Conservation (phyloP, 129 eudicot species). For the Chrysanthemum lavandulifolium region DNA sequence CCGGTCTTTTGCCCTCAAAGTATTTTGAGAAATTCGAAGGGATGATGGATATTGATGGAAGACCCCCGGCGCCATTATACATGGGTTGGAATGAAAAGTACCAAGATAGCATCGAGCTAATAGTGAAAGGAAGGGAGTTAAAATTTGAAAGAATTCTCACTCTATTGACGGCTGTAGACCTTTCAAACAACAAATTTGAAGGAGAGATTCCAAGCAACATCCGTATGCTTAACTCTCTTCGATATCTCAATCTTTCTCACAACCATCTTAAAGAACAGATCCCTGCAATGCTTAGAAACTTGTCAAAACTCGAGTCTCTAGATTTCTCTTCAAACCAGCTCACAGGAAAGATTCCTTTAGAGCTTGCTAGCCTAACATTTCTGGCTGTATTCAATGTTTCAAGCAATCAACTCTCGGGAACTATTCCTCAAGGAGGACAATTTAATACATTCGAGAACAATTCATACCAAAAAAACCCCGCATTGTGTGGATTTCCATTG, state of each 20-base stretch:
- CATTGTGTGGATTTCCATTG: slow-evolving; percentile 6
- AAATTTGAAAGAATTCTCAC: background rate
- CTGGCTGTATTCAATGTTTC: background rate
- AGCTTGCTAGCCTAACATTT: background rate
- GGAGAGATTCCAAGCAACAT: background rate
- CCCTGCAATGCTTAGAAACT: background rate
- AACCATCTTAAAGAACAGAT: background rate
- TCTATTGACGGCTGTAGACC: background rate
- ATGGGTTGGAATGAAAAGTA: background rate
- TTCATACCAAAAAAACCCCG: background rate
- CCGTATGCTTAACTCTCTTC: slow-evolving; percentile 3
- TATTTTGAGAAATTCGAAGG: background rate
- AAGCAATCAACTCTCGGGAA: background rate
- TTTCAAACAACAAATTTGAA: slow-evolving; percentile 2
- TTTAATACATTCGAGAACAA: background rate
- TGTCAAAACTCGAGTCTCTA: background rate
- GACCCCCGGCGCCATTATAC: background rate
- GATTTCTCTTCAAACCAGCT: background rate
- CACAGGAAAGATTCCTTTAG: background rate
- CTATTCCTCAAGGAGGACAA: slow-evolving; percentile 2
- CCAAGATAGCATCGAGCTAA: background rate
- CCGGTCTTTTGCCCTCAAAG: background rate
- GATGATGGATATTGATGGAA: background rate
- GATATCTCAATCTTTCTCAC: slow-evolving; percentile 4
- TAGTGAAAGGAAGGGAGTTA: background rate